Evolutionary conservation across 306 rosid species (phyloP), one percentile per base, ranked within the genome.

Genomic region (Quercus variabilis): DNA sequence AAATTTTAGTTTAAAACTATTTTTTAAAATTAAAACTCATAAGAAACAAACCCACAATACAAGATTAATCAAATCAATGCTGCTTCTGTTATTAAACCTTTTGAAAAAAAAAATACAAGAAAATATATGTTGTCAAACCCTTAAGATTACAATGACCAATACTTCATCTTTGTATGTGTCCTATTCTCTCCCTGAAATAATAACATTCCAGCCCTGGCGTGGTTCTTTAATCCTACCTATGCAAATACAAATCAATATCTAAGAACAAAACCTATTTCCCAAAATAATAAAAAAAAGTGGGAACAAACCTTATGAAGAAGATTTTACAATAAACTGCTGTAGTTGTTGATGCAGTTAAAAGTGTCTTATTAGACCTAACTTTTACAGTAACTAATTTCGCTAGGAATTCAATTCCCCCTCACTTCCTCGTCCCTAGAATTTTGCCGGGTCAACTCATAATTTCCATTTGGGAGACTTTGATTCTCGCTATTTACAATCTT

Each of bases 381-480:
- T 28, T 59, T 26, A 64, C 43, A 70, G 55, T 59, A 60, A 41
- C 12, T 31, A 1, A 23, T 81, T 73, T 51, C 30, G 6, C n/a
- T 31, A 18, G 72, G 25, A 33, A 30, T n/a, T 59, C 21, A 71
- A 49, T 49, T 12, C 49, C 65, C 30, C 46, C 63, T 72, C 72
- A 43, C 6, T 0, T 26, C 17, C 15, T 49, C 54, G 15, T 23
- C 52, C 58, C 11, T 72, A 31, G 30, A 89, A 83, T 89, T 76
- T 78, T 86, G 89, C 82, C 87, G 82, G 31, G 90, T 77, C 84
- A 89, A 80, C 79, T 77, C 90, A 63, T 84, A 80, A 58, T 46
- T 84, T 78, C 81, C 74, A 19, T 72, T 64, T 0, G 85, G 75
- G 64, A 63, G 28, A 69, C 80, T 71, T 76, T 55, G 81, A 30